Percentiles rank a stretch among this genome's conserved stretches.
Conservation (phyloP, 805 yeast species). For the Candida awuae region DNA sequence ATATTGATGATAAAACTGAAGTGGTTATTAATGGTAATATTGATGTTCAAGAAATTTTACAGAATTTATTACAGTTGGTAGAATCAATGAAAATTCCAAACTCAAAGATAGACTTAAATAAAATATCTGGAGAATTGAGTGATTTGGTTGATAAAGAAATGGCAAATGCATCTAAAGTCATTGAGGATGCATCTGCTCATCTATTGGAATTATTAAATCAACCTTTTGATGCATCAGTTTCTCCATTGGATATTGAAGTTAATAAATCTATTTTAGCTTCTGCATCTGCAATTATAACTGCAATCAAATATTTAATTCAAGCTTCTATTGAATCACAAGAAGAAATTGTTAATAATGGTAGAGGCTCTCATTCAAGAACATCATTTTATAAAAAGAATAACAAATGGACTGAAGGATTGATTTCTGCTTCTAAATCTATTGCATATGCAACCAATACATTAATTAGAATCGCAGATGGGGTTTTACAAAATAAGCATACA, state of each 20-base stretch:
- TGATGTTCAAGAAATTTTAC: slow-evolving; percentile 64
- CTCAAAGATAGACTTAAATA: slow-evolving; percentile 22
- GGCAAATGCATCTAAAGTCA: slow-evolving; percentile 62
- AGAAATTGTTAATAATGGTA: slow-evolving; percentile 61
- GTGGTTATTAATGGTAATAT: slow-evolving; percentile 68
- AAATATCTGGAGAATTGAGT: slow-evolving; percentile 46
- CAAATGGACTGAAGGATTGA: slow-evolving; percentile 90
- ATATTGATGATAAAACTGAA: slow-evolving; percentile 64
- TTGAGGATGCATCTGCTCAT: slow-evolving; percentile 55
- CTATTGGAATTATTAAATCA: slow-evolving; percentile 43
- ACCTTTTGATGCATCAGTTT: slow-evolving; percentile 42
- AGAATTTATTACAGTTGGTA: slow-evolving; percentile 44
- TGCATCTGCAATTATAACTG: slow-evolving; percentile 72
- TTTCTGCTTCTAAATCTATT: slow-evolving; percentile 82
- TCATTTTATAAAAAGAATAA: slow-evolving; percentile 81
- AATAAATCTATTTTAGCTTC: slow-evolving; percentile 72
- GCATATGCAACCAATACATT: slow-evolving; percentile 77
- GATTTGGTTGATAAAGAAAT: slow-evolving; percentile 68
- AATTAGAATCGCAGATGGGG: slow-evolving; percentile 83
- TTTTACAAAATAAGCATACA: slow-evolving; percentile 47
- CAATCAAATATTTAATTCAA: slow-evolving; percentile 60
- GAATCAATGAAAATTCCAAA: slow-evolving; percentile 41
- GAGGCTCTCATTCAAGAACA: slow-evolving; percentile 56
- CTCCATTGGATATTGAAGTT: slow-evolving; percentile 54
- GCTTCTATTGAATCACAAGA: slow-evolving; percentile 76